Conservation (phyloP, 345 rosid genomes). For the Hirschfeldia incana region DNA sequence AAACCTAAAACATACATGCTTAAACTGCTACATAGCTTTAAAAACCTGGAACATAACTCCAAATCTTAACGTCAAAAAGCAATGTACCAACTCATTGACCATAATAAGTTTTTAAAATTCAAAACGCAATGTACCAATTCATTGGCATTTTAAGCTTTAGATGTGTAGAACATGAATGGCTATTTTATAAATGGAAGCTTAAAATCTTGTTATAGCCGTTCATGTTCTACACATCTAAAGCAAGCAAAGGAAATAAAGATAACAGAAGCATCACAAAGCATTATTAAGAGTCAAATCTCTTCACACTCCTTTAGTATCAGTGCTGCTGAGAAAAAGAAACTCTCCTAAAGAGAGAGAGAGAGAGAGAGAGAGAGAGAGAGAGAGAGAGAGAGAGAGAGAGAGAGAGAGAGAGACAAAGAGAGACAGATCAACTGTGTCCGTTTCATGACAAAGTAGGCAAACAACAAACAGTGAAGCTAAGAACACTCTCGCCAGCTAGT, state of each 20-base stretch:
- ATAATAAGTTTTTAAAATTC: background rate
- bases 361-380: background rate
- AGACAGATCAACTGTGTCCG: slow-evolving; percentile 1
- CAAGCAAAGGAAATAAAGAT: slow-evolving; percentile 10
- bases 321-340: slow-evolving; percentile 1
- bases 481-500: slow-evolving; percentile 19
- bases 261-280: slow-evolving; percentile 18
- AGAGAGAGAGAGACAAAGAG: background rate
- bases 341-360: background rate
- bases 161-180: too few relatives aligned
- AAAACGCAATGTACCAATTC: background rate
- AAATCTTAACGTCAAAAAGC: background rate
- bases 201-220: background rate
- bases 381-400: background rate
- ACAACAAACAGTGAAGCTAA: slow-evolving; percentile 23
- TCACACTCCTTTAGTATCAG: slow-evolving; percentile 21
- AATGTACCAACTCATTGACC: background rate
- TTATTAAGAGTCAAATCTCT: slow-evolving; percentile 22
- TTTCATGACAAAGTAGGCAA: slow-evolving; percentile 20
- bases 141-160: too few relatives aligned
- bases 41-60: background rate
- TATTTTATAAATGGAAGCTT: background rate
- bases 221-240: background rate
- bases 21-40: background rate
- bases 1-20: background rate